Base-by-base conservation (phyloP, 768 basidiomycete species). In the Tremella mesenterica region DNA sequence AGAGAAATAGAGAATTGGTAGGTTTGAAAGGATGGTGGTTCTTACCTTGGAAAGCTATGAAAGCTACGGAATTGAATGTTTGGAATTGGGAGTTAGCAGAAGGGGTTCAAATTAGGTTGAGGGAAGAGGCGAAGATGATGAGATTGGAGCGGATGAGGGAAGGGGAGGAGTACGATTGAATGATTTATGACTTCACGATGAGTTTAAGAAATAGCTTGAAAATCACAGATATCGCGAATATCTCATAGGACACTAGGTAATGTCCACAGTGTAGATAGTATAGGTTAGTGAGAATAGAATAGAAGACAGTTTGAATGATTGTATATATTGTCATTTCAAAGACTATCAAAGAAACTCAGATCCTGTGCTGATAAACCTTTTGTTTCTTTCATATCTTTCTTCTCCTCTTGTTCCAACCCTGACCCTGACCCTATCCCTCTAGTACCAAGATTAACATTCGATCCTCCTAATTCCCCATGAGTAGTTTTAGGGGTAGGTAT, bases 351-450 rank as follows among this genome's bases (percentile, higher is more conserved):
- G 71, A 91, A 90, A 16, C 84, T 86, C 48, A 89, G 70, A 77
- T 89, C 88, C 73, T 87, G 85, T 2, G 86, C 87, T 3, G 84
- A 85, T 46, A 89, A 70, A n/a, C n/a, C n/a, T n/a, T n/a, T n/a
- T n/a, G n/a, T n/a, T n/a, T 13, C 52, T 33, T 48, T 13, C 26
- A 10, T 26, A 12, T 36, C 34, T 12, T 36, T 18, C 34, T 36
- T 12, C 12, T 18, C 34, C 34, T 36, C 34, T 18, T 12, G 18
- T 36, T 18, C 12, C 34, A n/a, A n/a, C n/a, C n/a, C n/a, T n/a
- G n/a, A n/a, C 12, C 34, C 34, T 36, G 34, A 12, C 18, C 34
- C 34, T 36, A 36, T 36, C 18, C 12, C 34, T 36, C 34, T 18
- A 12, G 18, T 36, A 12, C 12, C 34, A 12, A 12, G 12, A 36